Evolutionary conservation across 192 early-diverging fungal species (phyloP), one percentile per base, ranked within the genome.

Genomic region (Rhizoclosmatium globosum): DNA sequence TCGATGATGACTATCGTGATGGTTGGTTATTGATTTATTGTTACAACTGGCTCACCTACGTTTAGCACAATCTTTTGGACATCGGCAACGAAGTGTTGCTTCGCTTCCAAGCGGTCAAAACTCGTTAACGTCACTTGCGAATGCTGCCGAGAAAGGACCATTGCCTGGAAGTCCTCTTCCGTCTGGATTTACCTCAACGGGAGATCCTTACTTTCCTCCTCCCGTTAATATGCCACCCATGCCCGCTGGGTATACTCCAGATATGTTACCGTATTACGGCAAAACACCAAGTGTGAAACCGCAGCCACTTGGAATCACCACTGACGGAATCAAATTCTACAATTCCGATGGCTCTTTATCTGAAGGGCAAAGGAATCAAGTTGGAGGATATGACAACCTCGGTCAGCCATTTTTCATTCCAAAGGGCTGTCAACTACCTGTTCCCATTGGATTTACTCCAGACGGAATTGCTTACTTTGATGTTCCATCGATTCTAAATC

Each of bases 401-500:
- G 90, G 90, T 1, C 85, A 90, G 19, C 90, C 90, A 2, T 87
- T 91, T 64, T 91, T 80, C 65, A 76, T 91, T 74, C 88, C 90
- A n/a, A 47, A 84, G 50, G 90, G 90, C 38, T 91, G 85, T 74
- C 80, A 80, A 0, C 67, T 89, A 3, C 87, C 87, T 17, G 70
- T 79, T 4, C 90, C 90, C 31, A 61, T 83, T 7, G 90, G 90
- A 3, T 91, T 84, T 68, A 91, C 90, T 9, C 47, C 81, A 3
- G 87, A 90, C 60, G 90, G 90, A 7, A 89, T 91, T 48, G 80
- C 87, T 2, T 91, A 83, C 73, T 91, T 90, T 79, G 90, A 91
- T 65, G 83, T 91, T 44, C 82, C 86, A 9, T 78, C 86, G 3
- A 56, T 91, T 38, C 79, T 90, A 76, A 83, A 84, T 47, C 85